A percentile compares a stretch with the other conserved stretches of the same genome.
Evolutionary conservation across 169 alveolate species (phyloP).

Genomic region (Cryptosporidium viatorum): DNA sequence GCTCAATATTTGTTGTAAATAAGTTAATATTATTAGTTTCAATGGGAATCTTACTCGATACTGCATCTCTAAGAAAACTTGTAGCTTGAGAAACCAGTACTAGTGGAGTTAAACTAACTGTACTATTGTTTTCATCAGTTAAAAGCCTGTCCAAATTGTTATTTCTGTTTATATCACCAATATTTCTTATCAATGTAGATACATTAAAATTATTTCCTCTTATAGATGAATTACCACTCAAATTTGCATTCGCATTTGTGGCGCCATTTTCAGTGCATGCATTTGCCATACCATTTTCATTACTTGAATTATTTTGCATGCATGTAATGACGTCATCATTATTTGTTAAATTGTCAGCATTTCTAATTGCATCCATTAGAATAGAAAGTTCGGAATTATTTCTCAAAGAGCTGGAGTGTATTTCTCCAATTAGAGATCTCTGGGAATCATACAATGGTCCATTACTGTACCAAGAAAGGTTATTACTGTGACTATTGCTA

Average conservation of each 20-base stretch:
- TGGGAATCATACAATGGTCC: conserved; percentile 56
- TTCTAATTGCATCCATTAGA: conserved; percentile 30
- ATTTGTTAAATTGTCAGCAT: conserved; percentile 1
- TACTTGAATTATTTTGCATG: background rate
- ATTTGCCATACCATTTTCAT: background rate
- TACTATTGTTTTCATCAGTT: background rate
- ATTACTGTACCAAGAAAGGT: conserved; percentile 65
- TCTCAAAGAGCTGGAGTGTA: conserved; percentile 53
- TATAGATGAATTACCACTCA: background rate
- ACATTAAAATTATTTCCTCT: conserved; percentile 38
- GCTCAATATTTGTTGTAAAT: conserved; percentile 3
- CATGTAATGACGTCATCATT: background rate
- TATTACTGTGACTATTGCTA: background rate
- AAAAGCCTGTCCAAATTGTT: conserved; percentile 16
- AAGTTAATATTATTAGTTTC: conserved; percentile 10
- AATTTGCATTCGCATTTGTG: background rate
- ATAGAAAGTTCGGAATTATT: conserved; percentile 15
- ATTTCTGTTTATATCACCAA: conserved; percentile 36
- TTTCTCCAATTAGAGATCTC: conserved; percentile 60
- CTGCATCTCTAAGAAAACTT: conserved; percentile 23
- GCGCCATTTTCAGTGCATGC: background rate
- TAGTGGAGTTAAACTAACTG: conserved; percentile 30
- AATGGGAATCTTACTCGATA: conserved; percentile 4
- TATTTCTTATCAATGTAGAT: conserved; percentile 42
- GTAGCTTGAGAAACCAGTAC: conserved; percentile 39